Percentiles rank a stretch among this genome's conserved stretches.
phyloP scores from a whole-genome alignment of 768 basidiomycete genomes.

The Daedaleopsis sinensis region DNA sequence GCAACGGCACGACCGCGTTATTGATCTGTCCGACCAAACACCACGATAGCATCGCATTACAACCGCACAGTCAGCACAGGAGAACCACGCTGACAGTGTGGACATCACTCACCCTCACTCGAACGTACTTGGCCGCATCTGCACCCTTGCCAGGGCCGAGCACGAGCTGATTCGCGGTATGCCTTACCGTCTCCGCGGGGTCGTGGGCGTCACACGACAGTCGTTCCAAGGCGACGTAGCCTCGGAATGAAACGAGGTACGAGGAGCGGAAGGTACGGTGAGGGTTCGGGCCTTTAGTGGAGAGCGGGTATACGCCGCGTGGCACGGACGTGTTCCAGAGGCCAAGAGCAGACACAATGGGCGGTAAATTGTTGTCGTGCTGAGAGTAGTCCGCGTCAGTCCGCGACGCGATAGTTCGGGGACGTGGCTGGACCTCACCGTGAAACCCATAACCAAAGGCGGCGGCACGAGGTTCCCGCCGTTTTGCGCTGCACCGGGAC shows the following conservation, averaged over 20 bases:
- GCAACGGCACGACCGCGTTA: conserved; percentile 44
- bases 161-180: conserved; percentile 18
- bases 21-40: conserved; percentile 32
- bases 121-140: conserved; percentile 34
- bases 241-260: conserved; percentile 44
- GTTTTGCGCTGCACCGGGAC: conserved; percentile 29
- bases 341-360: conserved; percentile 45
- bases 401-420: background rate
- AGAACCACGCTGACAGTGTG: background rate
- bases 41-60: too few relatives aligned
- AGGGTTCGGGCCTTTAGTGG: conserved; percentile 33
- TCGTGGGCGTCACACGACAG: conserved; percentile 36
- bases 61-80: background rate
- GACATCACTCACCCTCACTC: conserved; percentile 35
- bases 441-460: conserved; percentile 46
- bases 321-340: conserved; percentile 43
- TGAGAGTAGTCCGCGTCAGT: conserved; percentile 12
- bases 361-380: conserved; percentile 50
- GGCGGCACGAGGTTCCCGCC: conserved; percentile 40
- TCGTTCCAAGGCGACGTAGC: conserved; percentile 45
- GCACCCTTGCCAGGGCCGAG: conserved; percentile 14
- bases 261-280: conserved; percentile 42
- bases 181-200: conserved; percentile 14
- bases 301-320: conserved; percentile 40
- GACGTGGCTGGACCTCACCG: conserved; percentile 28